phyloP scores from a whole-genome alignment of 805 yeast species.

The Saturnispora kantuleensis region DNA sequence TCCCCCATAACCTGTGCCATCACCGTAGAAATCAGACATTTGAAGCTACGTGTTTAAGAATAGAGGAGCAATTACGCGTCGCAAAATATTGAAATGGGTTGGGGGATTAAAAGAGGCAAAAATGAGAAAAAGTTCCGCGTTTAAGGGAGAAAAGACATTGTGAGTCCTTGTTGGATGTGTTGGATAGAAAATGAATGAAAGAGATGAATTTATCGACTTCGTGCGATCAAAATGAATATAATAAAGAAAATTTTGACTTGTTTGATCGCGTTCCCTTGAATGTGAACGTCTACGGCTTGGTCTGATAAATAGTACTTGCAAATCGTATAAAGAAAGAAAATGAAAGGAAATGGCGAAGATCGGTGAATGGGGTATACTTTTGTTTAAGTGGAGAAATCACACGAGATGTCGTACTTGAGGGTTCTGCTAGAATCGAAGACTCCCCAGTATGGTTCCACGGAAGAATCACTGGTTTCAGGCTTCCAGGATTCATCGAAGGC shows the following conservation, averaged over 20 bases:
- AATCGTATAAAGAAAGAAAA: conserved; percentile 1
- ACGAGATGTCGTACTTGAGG: conserved; percentile 36
- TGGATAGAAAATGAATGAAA: too few species aligned
- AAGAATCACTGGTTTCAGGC: conserved; percentile 79
- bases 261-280: too few species aligned
- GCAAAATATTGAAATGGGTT: neutral
- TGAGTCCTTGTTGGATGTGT: too few species aligned
- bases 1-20: conserved; percentile 31
- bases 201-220: too few species aligned
- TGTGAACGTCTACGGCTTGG: too few species aligned
- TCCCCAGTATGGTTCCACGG: conserved; percentile 95
- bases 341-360: neutral
- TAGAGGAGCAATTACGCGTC: conserved; percentile 2
- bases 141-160: too few species aligned
- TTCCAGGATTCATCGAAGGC: conserved; percentile 96
- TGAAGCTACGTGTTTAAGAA: conserved; percentile 14
- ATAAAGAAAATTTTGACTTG: too few species aligned
- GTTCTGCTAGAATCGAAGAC: conserved; percentile 48
- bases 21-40: conserved; percentile 19
- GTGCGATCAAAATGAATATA: too few species aligned
- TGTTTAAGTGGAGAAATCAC: conserved; percentile 29
- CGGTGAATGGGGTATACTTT: neutral
- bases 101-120: neutral
- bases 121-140: neutral
- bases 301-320: too few species aligned